These are phyloP conservation scores for Fusarium sublunatum DNA, from an alignment of 2,329 filamentous ascomycete genomes.

Conservation along the genomic window DNA sequence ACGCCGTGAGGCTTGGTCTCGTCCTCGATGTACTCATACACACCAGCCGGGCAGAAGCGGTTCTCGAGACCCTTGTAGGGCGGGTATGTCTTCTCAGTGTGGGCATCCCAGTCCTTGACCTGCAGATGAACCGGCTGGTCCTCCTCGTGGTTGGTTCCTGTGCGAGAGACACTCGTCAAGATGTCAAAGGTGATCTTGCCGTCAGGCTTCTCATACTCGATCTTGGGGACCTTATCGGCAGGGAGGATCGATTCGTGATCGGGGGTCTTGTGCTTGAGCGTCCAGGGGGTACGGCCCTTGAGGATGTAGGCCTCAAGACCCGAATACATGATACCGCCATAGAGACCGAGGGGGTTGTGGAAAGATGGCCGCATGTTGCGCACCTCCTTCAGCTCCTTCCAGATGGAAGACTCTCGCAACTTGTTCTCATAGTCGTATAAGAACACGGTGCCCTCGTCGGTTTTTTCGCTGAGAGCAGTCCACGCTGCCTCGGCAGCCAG, in stretches of 20 bases:
- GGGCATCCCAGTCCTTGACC: slow-evolving; percentile 93
- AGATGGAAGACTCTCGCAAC: slow-evolving; percentile 86
- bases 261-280: slow-evolving; percentile 81
- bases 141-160: slow-evolving; percentile 98
- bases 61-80: slow-evolving; percentile 93
- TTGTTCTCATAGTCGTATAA: slow-evolving; percentile 94
- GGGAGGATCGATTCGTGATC: slow-evolving; percentile 84
- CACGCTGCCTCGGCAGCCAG: slow-evolving; percentile 92
- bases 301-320: slow-evolving; percentile 90
- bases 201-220: slow-evolving; percentile 97
- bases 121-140: slow-evolving; percentile 97
- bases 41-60: slow-evolving; percentile 94
- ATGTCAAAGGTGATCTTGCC: slow-evolving; percentile 96
- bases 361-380: slow-evolving; percentile 98
- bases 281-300: slow-evolving; percentile 90
- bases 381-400: slow-evolving; percentile 93
- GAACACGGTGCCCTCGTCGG: slow-evolving; percentile 79
- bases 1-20: slow-evolving; percentile 86
- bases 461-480: slow-evolving; percentile 71
- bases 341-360: slow-evolving; percentile 85
- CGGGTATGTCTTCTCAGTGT: slow-evolving; percentile 85
- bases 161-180: slow-evolving; percentile 91
- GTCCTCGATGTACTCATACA: slow-evolving; percentile 98
- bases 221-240: slow-evolving; percentile 84
- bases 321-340: slow-evolving; percentile 91